These are phyloP conservation scores for Sugiyamaella novakii DNA, from an alignment of 1,139 yeast genomes.

Conservation along the genomic window DNA sequence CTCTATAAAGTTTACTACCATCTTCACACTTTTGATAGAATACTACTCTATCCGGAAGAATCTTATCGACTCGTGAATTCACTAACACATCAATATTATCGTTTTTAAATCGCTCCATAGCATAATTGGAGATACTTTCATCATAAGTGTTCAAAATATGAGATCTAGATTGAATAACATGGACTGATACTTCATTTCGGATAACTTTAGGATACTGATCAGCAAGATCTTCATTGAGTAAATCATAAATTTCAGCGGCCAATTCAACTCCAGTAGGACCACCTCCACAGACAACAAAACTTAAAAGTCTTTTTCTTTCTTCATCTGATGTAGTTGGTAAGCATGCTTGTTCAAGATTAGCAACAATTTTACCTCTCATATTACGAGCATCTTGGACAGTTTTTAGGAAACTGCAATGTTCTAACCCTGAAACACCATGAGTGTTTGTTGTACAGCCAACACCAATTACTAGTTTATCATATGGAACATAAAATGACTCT, in stretches of 20 bases:
- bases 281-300: slow-evolving; percentile 70
- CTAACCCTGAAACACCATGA: slow-evolving; percentile 65
- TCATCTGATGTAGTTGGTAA: slow-evolving; percentile 61
- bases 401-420: slow-evolving; percentile 59
- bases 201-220: slow-evolving; percentile 57
- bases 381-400: slow-evolving; percentile 66
- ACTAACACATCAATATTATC: slow-evolving; percentile 61
- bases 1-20: slow-evolving; percentile 48
- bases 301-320: slow-evolving; percentile 58
- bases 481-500: slow-evolving; percentile 56
- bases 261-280: slow-evolving; percentile 74
- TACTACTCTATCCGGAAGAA: slow-evolving; percentile 54
- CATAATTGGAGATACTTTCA: slow-evolving; percentile 60
- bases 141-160: slow-evolving; percentile 67
- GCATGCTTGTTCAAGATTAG: slow-evolving; percentile 59
- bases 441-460: slow-evolving; percentile 67
- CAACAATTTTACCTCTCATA: slow-evolving; percentile 56
- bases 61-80: slow-evolving; percentile 60
- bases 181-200: slow-evolving; percentile 62
- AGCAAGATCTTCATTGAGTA: slow-evolving; percentile 60
- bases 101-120: slow-evolving; percentile 58
- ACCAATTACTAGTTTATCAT: slow-evolving; percentile 63
- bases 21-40: slow-evolving; percentile 51
- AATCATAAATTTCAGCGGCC: slow-evolving; percentile 64
- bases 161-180: slow-evolving; percentile 64